phyloP scores from a whole-genome alignment of 78 protist species.

The Dictyostelium intermedium region DNA sequence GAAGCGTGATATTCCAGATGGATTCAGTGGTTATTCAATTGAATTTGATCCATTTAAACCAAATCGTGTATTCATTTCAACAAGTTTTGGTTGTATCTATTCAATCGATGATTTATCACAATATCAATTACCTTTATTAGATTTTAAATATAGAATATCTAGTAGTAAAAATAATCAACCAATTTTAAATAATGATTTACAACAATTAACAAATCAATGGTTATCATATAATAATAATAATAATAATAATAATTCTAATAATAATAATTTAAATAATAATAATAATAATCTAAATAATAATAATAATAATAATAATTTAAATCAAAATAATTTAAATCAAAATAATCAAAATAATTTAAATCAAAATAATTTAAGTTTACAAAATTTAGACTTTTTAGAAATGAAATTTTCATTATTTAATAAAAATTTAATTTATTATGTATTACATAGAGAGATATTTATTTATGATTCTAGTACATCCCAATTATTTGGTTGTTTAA shows the following conservation, averaged over 20 bases:
- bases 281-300: background rate
- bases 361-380: background rate
- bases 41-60: constrained; percentile 40
- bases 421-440: constrained; percentile 31
- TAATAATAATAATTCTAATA: background rate
- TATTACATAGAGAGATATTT: constrained; percentile 23
- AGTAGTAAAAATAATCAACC: background rate
- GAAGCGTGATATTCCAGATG: constrained; percentile 20
- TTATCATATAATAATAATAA: background rate
- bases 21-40: background rate
- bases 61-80: background rate
- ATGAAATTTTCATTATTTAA: constrained; percentile 29
- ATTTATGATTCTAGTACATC: constrained; percentile 28
- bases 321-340: background rate
- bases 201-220: background rate
- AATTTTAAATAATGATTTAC: background rate
- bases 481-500: constrained; percentile 39
- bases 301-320: background rate
- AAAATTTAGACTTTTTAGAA: constrained; percentile 25
- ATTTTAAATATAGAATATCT: background rate
- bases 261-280: background rate
- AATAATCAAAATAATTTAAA: background rate
- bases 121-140: background rate
- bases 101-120: background rate
- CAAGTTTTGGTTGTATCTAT: constrained; percentile 9